These are phyloP conservation scores for Discostella stelligeroides DNA, from an alignment of 108 stramenopile genomes.

Conservation along the genomic window DNA sequence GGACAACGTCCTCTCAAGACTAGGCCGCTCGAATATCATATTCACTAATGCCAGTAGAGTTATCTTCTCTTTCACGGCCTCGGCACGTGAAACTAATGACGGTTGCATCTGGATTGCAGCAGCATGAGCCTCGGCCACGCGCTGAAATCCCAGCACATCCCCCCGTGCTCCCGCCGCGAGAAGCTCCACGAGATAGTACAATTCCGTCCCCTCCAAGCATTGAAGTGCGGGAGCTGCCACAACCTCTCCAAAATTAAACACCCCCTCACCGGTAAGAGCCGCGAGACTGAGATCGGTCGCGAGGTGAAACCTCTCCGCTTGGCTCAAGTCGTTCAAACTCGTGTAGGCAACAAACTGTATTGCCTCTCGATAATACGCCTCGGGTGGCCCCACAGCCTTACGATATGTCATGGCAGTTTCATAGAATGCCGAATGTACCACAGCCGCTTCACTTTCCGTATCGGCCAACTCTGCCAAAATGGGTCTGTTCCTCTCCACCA, in stretches of 20 bases:
- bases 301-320: conserved; percentile 52
- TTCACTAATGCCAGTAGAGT: conserved; percentile 93
- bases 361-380: conserved; percentile 91
- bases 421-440: conserved; percentile 91
- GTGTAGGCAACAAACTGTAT: conserved; percentile 90
- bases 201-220: conserved; percentile 63
- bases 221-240: conserved; percentile 86
- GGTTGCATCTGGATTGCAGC: conserved; percentile 81
- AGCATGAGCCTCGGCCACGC: conserved; percentile 58
- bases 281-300: conserved; percentile 94
- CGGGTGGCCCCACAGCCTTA: conserved; percentile 95
- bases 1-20: conserved; percentile 83
- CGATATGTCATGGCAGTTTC: conserved; percentile 87
- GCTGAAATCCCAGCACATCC: conserved; percentile 81
- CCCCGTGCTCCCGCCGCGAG: conserved; percentile 87
- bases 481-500: conserved; percentile 57
- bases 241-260: conserved; percentile 97
- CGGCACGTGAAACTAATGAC: conserved; percentile 76
- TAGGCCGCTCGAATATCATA: conserved; percentile 91
- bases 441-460: conserved; percentile 57
- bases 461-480: conserved; percentile 63
- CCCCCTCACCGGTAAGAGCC: conserved; percentile 95
- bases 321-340: conserved; percentile 27
- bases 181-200: conserved; percentile 79
- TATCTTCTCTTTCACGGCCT: conserved; percentile 94